phyloP scores from a whole-genome alignment of 2,329 filamentous ascomycete species.

The Trichoderma harzianum region DNA sequence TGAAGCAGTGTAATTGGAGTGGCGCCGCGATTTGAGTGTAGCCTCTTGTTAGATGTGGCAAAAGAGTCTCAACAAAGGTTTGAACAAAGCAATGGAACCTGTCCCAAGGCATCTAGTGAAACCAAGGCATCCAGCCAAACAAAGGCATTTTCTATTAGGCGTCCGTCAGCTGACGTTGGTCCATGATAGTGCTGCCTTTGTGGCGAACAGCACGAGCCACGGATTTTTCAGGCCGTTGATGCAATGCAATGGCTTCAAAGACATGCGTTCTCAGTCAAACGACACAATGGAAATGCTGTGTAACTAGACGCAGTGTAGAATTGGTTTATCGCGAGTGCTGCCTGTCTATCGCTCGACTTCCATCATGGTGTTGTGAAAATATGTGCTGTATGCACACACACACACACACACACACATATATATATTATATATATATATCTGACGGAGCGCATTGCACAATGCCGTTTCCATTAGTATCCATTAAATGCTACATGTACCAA shows the following conservation, averaged over 20 bases:
- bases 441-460: no score
- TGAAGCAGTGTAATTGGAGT: not conserved
- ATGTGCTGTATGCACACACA: not conserved
- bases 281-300: not conserved
- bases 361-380: not conserved
- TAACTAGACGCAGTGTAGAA: not conserved
- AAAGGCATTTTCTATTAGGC: not conserved
- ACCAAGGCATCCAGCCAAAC: fast-evolving
- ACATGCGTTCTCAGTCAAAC: not conserved
- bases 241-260: not conserved
- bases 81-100: not conserved
- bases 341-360: not conserved
- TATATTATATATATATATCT: no score
- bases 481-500: no score
- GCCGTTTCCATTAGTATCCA: no score
- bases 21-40: not conserved
- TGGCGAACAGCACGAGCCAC: not conserved
- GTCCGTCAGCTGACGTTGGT: not conserved
- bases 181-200: not conserved
- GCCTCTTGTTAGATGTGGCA: not conserved
- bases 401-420: no score
- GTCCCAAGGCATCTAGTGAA: not conserved
- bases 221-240: not conserved
- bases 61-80: not conserved
- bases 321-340: not conserved